These are phyloP conservation scores for Hevea brasiliensis DNA, from an alignment of 345 rosid species.

Conservation along the genomic window DNA sequence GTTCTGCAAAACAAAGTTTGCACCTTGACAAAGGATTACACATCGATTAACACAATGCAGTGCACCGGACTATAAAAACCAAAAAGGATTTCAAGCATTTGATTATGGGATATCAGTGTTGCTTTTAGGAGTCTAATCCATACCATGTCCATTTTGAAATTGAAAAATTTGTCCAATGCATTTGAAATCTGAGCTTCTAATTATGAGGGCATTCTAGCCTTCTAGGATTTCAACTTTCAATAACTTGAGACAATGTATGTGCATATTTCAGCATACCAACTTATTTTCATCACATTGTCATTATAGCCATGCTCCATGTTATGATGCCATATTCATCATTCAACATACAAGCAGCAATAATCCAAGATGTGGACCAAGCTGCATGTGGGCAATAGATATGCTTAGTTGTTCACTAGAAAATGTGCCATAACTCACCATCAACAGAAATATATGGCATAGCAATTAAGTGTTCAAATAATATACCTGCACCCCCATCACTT, in stretches of 20 bases:
- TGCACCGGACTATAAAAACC: not conserved
- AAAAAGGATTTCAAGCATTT: not conserved
- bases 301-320: not conserved
- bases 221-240: constrained; percentile 1
- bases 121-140: not conserved
- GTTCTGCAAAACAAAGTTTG: not conserved
- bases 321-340: not conserved
- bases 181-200: not conserved
- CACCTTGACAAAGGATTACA: not conserved
- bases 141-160: not conserved
- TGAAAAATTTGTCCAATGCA: not conserved
- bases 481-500: constrained; percentile 80
- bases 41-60: not conserved
- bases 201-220: not conserved
- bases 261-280: not conserved
- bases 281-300: not conserved
- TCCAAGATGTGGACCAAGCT: not conserved
- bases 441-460: not conserved
- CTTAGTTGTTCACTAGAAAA: constrained; percentile 1
- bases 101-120: not conserved
- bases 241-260: not conserved
- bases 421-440: not conserved
- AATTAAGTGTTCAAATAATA: not conserved
- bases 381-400: not conserved
- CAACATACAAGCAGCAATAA: not conserved